phyloP scores from a whole-genome alignment of 192 early-diverging fungal species.

The Dimargaris xerosporica region DNA sequence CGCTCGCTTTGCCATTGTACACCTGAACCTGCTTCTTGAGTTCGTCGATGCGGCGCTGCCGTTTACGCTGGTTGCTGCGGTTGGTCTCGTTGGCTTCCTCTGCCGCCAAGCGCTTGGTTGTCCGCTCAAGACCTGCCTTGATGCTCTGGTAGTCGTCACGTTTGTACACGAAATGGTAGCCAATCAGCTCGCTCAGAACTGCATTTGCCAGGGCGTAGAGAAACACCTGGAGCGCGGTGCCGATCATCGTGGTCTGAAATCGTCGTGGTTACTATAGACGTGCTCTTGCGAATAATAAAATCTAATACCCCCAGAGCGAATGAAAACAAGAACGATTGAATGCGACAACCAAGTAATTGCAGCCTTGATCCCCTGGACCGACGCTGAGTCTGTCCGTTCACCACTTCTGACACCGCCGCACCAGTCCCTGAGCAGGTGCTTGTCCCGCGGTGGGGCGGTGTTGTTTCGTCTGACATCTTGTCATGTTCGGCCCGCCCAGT shows the following conservation, averaged over 20 bases:
- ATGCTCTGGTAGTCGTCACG: slow-evolving; percentile 1
- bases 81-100: slow-evolving; percentile 1
- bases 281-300: no score
- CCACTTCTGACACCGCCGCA: no score
- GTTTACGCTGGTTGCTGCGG: neutral
- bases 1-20: neutral
- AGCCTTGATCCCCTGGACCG: no score
- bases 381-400: no score
- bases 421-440: no score
- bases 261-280: no score
- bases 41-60: slow-evolving; percentile 6
- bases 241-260: neutral
- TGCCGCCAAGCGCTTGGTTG: neutral
- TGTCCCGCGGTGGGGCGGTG: no score
- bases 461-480: no score
- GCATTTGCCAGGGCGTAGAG: neutral
- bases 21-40: slow-evolving; percentile 8
- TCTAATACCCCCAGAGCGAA: no score
- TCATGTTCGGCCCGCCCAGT: no score
- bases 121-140: neutral
- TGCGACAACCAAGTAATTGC: no score
- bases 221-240: neutral
- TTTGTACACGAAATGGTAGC: slow-evolving; percentile 7
- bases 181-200: neutral
- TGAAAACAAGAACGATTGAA: no score